Conservation (phyloP, 345 rosid genomes). For the Rhodamnia rubescens region DNA sequence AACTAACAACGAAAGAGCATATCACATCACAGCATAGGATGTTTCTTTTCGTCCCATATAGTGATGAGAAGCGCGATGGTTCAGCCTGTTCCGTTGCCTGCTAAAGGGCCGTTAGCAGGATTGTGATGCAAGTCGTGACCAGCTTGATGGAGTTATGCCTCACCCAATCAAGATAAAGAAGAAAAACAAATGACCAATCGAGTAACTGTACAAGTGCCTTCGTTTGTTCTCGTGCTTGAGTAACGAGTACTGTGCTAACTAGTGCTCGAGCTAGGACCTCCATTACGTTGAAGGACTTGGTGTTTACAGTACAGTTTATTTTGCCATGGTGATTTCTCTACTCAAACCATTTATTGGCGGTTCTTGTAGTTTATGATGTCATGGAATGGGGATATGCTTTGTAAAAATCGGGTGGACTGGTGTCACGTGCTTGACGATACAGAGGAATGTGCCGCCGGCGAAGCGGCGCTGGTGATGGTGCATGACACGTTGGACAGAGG, state of each 20-base stretch:
- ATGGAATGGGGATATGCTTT: background rate
- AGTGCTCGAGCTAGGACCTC: background rate
- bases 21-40: background rate
- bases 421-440: background rate
- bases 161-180: background rate
- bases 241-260: too few species aligned
- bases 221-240: background rate
- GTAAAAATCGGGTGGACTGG: background rate
- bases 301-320: background rate
- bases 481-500: background rate
- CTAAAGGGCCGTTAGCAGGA: background rate
- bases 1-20: background rate
- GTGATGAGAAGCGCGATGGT: too few species aligned
- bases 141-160: background rate
- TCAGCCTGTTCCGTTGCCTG: background rate
- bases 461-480: background rate
- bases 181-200: background rate
- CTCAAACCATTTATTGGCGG: background rate
- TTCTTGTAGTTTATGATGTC: background rate
- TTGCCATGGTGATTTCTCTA: background rate
- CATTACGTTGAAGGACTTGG: background rate
- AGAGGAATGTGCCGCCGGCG: background rate
- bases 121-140: background rate
- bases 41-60: too few species aligned
- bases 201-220: background rate